Evolutionary conservation across 352 stramenopile genomes (phyloP).

Genomic region (Phytophthora lateralis): DNA sequence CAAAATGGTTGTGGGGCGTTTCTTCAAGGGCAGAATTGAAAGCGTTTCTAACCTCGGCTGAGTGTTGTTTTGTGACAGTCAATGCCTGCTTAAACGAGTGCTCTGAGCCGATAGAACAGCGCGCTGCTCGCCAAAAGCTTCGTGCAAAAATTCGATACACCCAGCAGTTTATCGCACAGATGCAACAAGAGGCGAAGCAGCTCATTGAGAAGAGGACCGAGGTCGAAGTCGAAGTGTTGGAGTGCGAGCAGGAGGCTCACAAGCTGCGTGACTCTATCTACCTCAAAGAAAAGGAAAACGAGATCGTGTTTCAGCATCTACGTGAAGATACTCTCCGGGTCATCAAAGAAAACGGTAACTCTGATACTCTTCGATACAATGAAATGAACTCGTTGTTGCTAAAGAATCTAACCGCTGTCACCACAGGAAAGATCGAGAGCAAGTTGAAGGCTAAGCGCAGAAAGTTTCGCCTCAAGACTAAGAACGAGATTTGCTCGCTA

Average conservation of each 20-base stretch:
- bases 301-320: slow-evolving; percentile 35
- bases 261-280: slow-evolving; percentile 38
- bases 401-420: neutral
- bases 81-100: slow-evolving; percentile 23
- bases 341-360: slow-evolving; percentile 46
- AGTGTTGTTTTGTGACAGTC: slow-evolving; percentile 19
- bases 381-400: neutral
- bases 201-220: slow-evolving; percentile 31
- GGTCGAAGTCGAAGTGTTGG: slow-evolving; percentile 35
- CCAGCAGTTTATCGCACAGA: slow-evolving; percentile 44
- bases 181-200: slow-evolving; percentile 36
- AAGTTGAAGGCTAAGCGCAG: slow-evolving; percentile 56
- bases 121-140: slow-evolving; percentile 46
- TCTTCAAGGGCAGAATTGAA: neutral
- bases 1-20: slow-evolving; percentile 19
- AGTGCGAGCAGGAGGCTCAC: slow-evolving; percentile 29
- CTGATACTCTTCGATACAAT: neutral
- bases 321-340: slow-evolving; percentile 38
- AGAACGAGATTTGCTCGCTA: slow-evolving; percentile 52
- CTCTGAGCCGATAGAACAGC: slow-evolving; percentile 23
- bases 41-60: neutral
- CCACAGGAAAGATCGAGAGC: slow-evolving; percentile 36
- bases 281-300: slow-evolving; percentile 44
- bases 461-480: slow-evolving; percentile 48
- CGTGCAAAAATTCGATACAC: slow-evolving; percentile 52